Base-by-base conservation (phyloP, 352 stramenopile genomes). In the Globisporangium megalacanthum region DNA sequence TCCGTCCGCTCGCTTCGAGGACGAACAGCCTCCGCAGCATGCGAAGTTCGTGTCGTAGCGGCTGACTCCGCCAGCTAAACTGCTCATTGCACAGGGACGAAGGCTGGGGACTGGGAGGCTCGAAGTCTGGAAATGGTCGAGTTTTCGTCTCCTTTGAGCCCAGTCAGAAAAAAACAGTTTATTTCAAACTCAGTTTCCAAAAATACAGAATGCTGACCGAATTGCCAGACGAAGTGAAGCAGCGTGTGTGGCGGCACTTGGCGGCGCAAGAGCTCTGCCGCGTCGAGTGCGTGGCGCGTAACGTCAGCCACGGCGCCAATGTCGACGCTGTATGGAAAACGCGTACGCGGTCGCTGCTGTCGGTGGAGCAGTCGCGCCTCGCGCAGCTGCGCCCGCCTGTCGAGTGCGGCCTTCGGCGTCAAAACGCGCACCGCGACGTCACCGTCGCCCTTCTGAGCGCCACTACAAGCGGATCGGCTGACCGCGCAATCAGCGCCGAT, bases 1-100 rank as follows among this genome's bases (percentile, higher is more conserved):
- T 19, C 67, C 71, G 31, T 89, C 80, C 2, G 52, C 54, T 10
- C 80, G 74, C 44, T 79, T 65, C 42, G 47, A 69, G 0, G 80
- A 89, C 46, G 80, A 91, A 51, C 78, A 89, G 10, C 80, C 80
- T 7, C 80, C 78, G 44, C 80, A 89, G 54, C 80, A 91, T 11
- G 80, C 76, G 39, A 91, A 91, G 51, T 82, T 72, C 31, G 58
- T 33, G 54, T 86, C 73, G 22, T 72, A 86, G 8, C 33, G 15
- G 4, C 49, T 41, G 15, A 44, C 22, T 19, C 35, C 29, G 15
- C 29, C 42, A 1, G 20, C 44, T 0, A 49, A 37, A 45, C 42
- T 42, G 53, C 53, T 52, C 42, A 41, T 59, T 36, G 37, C 41
- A n/a, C 4, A 8, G n/a, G 15, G 20, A 15, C 20, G 39, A 45